Percentiles rank a stretch among this genome's conserved stretches.
phyloP scores from a whole-genome alignment of 495 filamentous ascomycete species.

The Wilcoxina mikolae region DNA sequence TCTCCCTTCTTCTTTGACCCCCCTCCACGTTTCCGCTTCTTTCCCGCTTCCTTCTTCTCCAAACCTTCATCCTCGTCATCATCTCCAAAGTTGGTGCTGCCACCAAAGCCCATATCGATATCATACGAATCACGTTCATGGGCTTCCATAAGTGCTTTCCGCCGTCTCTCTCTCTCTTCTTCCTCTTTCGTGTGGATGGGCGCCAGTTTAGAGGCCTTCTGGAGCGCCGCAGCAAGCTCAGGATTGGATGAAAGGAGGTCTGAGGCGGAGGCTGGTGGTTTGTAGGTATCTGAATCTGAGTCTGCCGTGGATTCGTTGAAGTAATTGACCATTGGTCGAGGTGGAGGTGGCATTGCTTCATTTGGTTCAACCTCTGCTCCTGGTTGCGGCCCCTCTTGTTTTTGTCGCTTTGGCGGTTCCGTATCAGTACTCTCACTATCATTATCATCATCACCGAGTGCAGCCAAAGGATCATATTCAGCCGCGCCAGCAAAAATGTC shows the following conservation, averaged over 20 bases:
- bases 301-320: constrained; percentile 23
- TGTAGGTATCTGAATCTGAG: constrained; percentile 9
- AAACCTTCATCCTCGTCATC: constrained; percentile 25
- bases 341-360: constrained; percentile 34
- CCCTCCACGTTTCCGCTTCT: constrained; percentile 10
- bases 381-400: constrained; percentile 1
- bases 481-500: constrained; percentile 83
- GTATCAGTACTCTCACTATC: constrained; percentile 39
- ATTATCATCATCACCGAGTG: constrained; percentile 43
- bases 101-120: constrained; percentile 87
- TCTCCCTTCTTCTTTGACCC: constrained; percentile 39
- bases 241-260: constrained; percentile 54
- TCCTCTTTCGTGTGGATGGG: constrained; percentile 37
- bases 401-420: constrained; percentile 30
- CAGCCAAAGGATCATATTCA: constrained; percentile 79
- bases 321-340: constrained; percentile 28
- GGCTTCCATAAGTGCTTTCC: constrained; percentile 58
- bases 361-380: background rate
- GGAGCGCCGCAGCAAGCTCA: constrained; percentile 65
- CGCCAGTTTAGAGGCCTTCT: constrained; percentile 63
- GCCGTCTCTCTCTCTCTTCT: constrained; percentile 42
- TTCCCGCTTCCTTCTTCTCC: constrained; percentile 10
- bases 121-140: constrained; percentile 77
- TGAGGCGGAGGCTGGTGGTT: constrained; percentile 36
- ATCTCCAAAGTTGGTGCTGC: constrained; percentile 41